Conservation (phyloP, 2,329 filamentous ascomycete species). For the Diaporthe vexans region DNA sequence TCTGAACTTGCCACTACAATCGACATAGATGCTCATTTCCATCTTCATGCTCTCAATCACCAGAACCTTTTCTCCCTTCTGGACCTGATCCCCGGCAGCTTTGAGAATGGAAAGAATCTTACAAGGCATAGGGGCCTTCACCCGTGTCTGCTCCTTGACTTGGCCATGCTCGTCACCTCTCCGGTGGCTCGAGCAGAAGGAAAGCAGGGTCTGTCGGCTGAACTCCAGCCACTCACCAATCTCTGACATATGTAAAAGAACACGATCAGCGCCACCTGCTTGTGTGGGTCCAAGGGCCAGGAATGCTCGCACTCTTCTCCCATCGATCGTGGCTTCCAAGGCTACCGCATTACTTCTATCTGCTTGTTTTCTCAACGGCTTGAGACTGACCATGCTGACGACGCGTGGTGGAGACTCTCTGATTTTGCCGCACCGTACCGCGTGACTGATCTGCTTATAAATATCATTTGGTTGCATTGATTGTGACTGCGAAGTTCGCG, state of each 20-base stretch:
- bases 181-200: neutral
- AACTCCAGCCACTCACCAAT: neutral
- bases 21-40: neutral
- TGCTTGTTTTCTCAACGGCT: neutral
- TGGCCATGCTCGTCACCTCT: neutral
- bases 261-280: neutral
- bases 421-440: neutral
- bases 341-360: neutral
- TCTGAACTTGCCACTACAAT: neutral
- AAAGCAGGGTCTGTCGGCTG: neutral
- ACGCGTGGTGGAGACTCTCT: neutral
- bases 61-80: neutral
- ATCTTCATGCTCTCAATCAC: slow-evolving; percentile 11
- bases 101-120: slow-evolving; percentile 9
- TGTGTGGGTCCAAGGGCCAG: neutral
- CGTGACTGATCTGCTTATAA: neutral
- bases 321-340: neutral
- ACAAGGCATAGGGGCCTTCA: slow-evolving; percentile 1
- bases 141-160: neutral
- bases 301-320: neutral
- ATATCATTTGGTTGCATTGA: neutral
- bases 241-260: neutral
- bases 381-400: too few relatives aligned
- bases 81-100: neutral
- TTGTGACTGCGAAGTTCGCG: neutral